Conservation (phyloP, 495 filamentous ascomycete genomes). For the Penicillium canescens region DNA sequence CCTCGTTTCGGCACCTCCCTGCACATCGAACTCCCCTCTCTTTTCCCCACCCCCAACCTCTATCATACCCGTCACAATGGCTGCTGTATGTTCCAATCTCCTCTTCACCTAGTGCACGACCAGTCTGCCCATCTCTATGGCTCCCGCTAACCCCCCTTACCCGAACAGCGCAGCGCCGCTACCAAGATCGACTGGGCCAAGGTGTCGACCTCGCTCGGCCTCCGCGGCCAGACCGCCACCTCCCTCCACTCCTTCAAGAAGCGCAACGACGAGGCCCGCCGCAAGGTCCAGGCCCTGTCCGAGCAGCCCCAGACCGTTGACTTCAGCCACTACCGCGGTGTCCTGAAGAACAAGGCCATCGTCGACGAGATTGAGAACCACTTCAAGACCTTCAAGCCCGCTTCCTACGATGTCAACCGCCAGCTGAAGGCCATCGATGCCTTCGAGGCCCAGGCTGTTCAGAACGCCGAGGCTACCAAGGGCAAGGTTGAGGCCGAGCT, state of each 20-base stretch:
- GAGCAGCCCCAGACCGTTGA: constrained; percentile 83
- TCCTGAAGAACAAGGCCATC: constrained; percentile 92
- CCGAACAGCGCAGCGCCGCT: constrained; percentile 87
- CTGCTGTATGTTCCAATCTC: constrained; percentile 71
- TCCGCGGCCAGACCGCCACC: constrained; percentile 88
- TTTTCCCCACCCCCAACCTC: constrained; percentile 35
- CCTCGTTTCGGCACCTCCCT: constrained; percentile 42
- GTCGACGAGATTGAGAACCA: constrained; percentile 96
- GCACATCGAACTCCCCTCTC: constrained; percentile 43
- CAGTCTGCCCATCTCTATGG: constrained; percentile 9
- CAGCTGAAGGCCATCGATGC: constrained; percentile 97
- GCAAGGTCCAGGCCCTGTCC: constrained; percentile 76
- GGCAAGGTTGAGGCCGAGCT: constrained; percentile 90
- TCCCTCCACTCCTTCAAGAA: constrained; percentile 97
- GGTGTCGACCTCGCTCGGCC: constrained; percentile 86
- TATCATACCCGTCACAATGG: constrained; percentile 66
- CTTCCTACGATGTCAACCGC: constrained; percentile 82
- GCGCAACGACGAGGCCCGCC: constrained; percentile 98
- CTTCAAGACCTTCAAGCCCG: constrained; percentile 85
- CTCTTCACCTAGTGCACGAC: constrained; percentile 8
- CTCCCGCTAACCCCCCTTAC: constrained; percentile 32
- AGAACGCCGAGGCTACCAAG: constrained; percentile 97
- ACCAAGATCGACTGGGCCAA: constrained; percentile 99
- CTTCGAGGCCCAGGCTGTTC: constrained; percentile 94
- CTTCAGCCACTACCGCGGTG: constrained; percentile 86